These are phyloP conservation scores for Daldinia loculata DNA, from an alignment of 495 filamentous ascomycete genomes.

Conservation along the genomic window DNA sequence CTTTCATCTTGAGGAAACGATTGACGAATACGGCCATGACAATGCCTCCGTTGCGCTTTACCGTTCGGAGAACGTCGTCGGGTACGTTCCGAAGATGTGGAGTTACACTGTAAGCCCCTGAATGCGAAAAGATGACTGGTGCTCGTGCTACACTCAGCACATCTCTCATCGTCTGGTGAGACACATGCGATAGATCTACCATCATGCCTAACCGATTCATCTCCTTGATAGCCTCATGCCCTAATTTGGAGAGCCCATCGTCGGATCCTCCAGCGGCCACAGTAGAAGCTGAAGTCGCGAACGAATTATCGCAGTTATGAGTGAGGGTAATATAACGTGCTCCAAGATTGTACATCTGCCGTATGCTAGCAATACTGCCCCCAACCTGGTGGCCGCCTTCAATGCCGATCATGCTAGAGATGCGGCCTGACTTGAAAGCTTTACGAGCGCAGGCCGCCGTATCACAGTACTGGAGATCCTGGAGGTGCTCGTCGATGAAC, in stretches of 20 bases:
- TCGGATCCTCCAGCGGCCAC: slow-evolving; percentile 43
- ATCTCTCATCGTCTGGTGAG: slow-evolving; percentile 64
- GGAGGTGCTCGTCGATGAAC: slow-evolving; percentile 37
- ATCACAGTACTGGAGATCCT: slow-evolving; percentile 38
- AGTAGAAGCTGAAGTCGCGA: slow-evolving; percentile 62
- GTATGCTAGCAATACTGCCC: slow-evolving; percentile 44
- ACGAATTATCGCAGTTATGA: slow-evolving; percentile 51
- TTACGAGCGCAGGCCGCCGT: slow-evolving; percentile 32
- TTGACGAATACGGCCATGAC: slow-evolving; percentile 71
- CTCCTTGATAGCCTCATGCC: slow-evolving; percentile 47
- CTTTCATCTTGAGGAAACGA: slow-evolving; percentile 66
- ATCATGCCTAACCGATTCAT: slow-evolving; percentile 65
- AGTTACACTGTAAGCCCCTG: slow-evolving; percentile 61
- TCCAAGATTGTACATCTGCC: slow-evolving; percentile 49
- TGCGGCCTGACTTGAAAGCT: slow-evolving; percentile 37
- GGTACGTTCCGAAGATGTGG: slow-evolving; percentile 68
- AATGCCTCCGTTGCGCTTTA: slow-evolving; percentile 63
- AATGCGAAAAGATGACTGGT: slow-evolving; percentile 68
- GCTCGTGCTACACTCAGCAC: slow-evolving; percentile 59
- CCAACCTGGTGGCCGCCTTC: slow-evolving; percentile 45
- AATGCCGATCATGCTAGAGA: slow-evolving; percentile 47
- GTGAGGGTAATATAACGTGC: slow-evolving; percentile 51
- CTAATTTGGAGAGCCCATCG: slow-evolving; percentile 31
- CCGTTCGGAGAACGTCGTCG: slow-evolving; percentile 65
- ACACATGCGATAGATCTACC: slow-evolving; percentile 64